Evolutionary conservation across 2,329 filamentous ascomycete genomes (phyloP).

Genomic region (Aspergillus fumigatiaffinis): DNA sequence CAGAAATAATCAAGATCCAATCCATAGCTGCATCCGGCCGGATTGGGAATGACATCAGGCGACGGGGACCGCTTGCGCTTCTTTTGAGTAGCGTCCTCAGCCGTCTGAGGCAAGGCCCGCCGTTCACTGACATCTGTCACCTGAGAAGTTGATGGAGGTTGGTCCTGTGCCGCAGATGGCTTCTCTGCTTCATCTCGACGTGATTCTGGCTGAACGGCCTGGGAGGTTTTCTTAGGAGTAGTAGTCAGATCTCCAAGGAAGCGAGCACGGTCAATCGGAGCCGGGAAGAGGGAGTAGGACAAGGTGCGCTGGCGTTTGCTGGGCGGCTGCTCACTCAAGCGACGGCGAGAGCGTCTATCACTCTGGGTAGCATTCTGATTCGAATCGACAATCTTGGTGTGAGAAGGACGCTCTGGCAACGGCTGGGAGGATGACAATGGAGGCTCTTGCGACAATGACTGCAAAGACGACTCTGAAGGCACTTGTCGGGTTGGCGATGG

Average conservation of each 20-base stretch:
- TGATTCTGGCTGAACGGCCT: background rate
- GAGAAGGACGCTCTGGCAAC: conserved; percentile 11
- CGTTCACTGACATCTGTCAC: background rate
- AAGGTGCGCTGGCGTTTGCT: conserved; percentile 16
- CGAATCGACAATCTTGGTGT: conserved; percentile 4
- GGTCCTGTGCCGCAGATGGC: background rate
- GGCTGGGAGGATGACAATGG: background rate
- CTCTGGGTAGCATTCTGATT: conserved; percentile 1
- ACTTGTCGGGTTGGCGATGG: background rate
- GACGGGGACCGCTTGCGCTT: conserved; percentile 41
- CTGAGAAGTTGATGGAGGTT: conserved; percentile 1
- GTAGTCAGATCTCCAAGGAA: conserved; percentile 18
- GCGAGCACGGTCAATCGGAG: conserved; percentile 19
- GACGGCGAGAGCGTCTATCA: conserved; percentile 10
- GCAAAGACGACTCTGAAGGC: background rate
- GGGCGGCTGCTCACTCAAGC: conserved; percentile 11
- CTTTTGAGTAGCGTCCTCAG: conserved; percentile 13
- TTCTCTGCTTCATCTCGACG: background rate
- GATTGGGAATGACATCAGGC: conserved; percentile 41
- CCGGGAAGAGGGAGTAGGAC: conserved; percentile 26
- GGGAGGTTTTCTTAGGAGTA: conserved; percentile 1
- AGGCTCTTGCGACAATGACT: background rate
- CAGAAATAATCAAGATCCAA: conserved; percentile 38
- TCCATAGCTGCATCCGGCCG: conserved; percentile 38
- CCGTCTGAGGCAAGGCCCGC: background rate